Evolutionary conservation across 805 yeast genomes (phyloP), one percentile per base, ranked within the genome.

Genomic region (Barnettozyma populi): DNA sequence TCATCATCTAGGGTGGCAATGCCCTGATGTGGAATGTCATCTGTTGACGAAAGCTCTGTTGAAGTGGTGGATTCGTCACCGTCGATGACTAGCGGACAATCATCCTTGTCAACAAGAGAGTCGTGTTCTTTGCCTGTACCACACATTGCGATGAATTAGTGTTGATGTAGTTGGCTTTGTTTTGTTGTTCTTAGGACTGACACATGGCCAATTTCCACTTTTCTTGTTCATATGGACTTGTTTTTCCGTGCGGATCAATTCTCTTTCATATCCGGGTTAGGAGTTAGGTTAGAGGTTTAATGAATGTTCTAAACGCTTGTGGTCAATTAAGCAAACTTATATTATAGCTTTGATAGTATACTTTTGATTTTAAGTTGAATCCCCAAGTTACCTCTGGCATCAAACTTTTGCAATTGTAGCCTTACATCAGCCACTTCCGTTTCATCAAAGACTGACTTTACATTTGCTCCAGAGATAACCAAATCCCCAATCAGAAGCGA

Each of bases 401-500:
- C 53, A 21, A 57, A 56, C 23, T 45, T 53, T 24, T 53, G 51
- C 3, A 60, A 41, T 23, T 51, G 49, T 14, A 55, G 35, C 14
- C 49, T 43, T 2, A 57, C 32, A 0, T 39, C 21, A 5, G 45
- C 52, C 29, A 58, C 14, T 24, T 60, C 63, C 13, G 49, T 11
- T 2, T 25, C 25, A n/a, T 52, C 46, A 43, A 60, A 60, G 8
- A 38, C 36, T 13, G 13, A 19, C 2, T 20, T 9, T 3, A 29
- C 36, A 2, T 10, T 13, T 5, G 27, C 14, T 14, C 24, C 35
- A 5, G 21, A 10, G 2, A 37, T 38, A 8, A 48, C 47, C 10
- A 58, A 19, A 2, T 44, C 49, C 1, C 60, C 62, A 24, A 58
- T 27, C 11, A 60, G 34, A 9, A 60, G 24, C 0, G 59, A 49